Evolutionary conservation across 495 filamentous ascomycete genomes (phyloP).

Genomic region (Aspergillus ostianus): DNA sequence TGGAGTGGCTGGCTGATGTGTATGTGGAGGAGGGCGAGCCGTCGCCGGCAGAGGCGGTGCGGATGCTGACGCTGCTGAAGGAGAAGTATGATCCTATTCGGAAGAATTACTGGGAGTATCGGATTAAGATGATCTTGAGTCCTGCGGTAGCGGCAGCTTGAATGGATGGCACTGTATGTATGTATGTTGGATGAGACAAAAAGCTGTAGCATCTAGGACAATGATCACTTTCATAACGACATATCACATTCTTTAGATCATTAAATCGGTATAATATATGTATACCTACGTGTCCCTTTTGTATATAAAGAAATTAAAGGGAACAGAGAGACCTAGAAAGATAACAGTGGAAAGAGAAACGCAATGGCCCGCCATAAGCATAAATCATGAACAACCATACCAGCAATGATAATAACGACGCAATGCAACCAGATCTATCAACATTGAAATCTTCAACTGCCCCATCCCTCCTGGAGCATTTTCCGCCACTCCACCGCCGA

Average conservation of each 20-base stretch:
- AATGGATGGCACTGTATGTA: background rate
- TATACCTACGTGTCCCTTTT: background rate
- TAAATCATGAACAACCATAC: conserved; percentile 12
- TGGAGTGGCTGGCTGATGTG: conserved; percentile 85
- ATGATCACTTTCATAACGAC: background rate
- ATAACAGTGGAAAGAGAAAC: conserved; percentile 9
- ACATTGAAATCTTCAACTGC: conserved; percentile 9
- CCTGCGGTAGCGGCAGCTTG: background rate
- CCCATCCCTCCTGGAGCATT: conserved; percentile 44
- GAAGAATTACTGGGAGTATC: conserved; percentile 88
- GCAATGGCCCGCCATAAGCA: conserved; percentile 19
- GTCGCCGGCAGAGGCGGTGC: conserved; percentile 42
- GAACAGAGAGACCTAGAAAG: background rate
- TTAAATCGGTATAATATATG: conserved; percentile 7
- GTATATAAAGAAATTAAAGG: background rate
- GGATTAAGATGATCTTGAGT: conserved; percentile 51
- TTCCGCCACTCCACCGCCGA: conserved; percentile 62
- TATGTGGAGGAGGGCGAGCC: conserved; percentile 60
- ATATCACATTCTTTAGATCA: background rate
- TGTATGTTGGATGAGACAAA: background rate
- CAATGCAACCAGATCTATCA: conserved; percentile 7
- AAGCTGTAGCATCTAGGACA: background rate
- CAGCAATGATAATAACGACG: conserved; percentile 12
- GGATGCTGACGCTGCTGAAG: conserved; percentile 69
- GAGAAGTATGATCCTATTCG: conserved; percentile 89